Percentiles rank a stretch among this genome's conserved stretches.
phyloP scores from a whole-genome alignment of 2,329 filamentous ascomycete species.

The Fusarium camptoceras region DNA sequence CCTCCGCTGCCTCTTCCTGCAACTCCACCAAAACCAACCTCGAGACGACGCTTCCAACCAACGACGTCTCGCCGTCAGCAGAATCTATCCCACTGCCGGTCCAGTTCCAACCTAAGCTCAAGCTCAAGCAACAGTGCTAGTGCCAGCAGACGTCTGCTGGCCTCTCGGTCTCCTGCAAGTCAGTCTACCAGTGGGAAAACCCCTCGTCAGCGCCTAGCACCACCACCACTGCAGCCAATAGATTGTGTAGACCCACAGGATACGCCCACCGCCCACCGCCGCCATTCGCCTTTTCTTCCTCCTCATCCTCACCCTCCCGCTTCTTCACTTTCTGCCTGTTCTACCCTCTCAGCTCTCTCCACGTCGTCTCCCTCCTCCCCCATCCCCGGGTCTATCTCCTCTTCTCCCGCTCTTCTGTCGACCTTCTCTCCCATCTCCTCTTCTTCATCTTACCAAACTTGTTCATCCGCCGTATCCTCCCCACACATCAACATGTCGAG shows the following conservation, averaged over 20 bases:
- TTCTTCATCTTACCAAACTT: slow-evolving; percentile 38
- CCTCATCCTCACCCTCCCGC: slow-evolving; percentile 46
- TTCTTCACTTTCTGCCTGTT: slow-evolving; percentile 42
- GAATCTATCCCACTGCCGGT: slow-evolving; percentile 44
- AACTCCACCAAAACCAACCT: slow-evolving; percentile 38
- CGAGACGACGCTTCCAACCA: slow-evolving; percentile 43
- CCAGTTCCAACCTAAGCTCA: slow-evolving; percentile 34
- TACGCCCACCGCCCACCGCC: slow-evolving; percentile 42
- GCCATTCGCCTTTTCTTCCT: slow-evolving; percentile 48
- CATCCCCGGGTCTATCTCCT: slow-evolving; percentile 33
- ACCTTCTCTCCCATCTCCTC: slow-evolving; percentile 33
- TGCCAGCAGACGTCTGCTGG: slow-evolving; percentile 37
- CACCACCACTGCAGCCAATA: slow-evolving; percentile 28
- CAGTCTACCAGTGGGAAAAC: slow-evolving; percentile 38
- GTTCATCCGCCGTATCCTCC: slow-evolving; percentile 34
- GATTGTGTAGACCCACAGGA: slow-evolving; percentile 38
- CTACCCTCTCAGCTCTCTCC: slow-evolving; percentile 37
- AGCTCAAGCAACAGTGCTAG: slow-evolving; percentile 27
- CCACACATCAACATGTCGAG: slow-evolving; percentile 54
- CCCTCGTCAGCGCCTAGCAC: slow-evolving; percentile 45
- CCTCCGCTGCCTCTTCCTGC: slow-evolving; percentile 34
- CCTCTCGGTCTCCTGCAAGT: slow-evolving; percentile 40
- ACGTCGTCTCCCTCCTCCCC: slow-evolving; percentile 39
- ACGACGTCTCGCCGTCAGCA: slow-evolving; percentile 43
- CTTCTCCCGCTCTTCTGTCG: slow-evolving; percentile 37